A percentile compares a stretch with the other conserved stretches of the same genome.
Evolutionary conservation across 169 alveolate species (phyloP).

Genomic region (Plasmodium vivax): DNA sequence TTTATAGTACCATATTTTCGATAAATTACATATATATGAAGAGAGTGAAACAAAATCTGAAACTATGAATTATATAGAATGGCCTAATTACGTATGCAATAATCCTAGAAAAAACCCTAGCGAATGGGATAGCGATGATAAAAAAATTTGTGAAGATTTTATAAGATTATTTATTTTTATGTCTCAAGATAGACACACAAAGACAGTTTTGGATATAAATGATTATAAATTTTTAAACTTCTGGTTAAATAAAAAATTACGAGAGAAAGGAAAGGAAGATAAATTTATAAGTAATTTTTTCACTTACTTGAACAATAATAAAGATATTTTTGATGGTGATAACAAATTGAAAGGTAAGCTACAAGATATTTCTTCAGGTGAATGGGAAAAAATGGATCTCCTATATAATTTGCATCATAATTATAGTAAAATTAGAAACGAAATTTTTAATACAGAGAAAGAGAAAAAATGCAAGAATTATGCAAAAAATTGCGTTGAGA

Average conservation of each 20-base stretch:
- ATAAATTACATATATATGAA: not conserved
- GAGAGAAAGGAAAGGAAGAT: not conserved
- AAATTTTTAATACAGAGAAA: not conserved
- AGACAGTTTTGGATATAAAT: not conserved
- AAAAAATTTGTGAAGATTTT: not conserved
- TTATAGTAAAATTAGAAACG: not conserved
- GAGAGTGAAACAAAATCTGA: not conserved
- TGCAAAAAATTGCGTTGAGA: not conserved
- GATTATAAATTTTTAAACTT: not conserved
- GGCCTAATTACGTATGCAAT: not conserved
- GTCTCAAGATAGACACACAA: not conserved
- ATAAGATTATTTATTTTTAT: not conserved
- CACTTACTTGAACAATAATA: not conserved
- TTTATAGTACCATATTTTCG: not conserved
- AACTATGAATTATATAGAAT: not conserved
- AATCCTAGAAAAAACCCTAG: not conserved
- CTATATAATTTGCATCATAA: too few relatives aligned
- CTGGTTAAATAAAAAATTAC: not conserved
- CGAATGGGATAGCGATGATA: not conserved
- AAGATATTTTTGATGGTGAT: not conserved
- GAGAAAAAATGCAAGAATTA: not conserved
- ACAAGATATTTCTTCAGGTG: not conserved
- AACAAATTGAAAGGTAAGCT: not conserved
- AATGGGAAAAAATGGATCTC: not conserved
- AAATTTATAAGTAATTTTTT: not conserved